Base-by-base conservation (phyloP, 345 rosid genomes). In the Lepidium africanum region DNA sequence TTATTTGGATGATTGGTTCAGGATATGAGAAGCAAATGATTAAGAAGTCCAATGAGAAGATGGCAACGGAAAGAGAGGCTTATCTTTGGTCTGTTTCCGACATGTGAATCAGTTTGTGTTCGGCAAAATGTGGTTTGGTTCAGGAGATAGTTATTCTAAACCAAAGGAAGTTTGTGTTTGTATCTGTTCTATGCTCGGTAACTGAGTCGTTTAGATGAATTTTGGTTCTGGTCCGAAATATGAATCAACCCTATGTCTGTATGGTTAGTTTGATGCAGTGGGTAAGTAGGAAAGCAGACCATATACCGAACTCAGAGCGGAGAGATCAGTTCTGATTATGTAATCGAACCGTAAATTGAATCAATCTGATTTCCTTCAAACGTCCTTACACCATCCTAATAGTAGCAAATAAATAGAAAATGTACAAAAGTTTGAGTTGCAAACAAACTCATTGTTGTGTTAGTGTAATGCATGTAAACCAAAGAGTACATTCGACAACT, bases 1-100 rank as follows among this genome's bases (percentile, higher is more conserved):
- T 14, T 23, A 5, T 51, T 58, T 23, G 17, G 16, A 32, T 64
- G 23, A 45, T 38, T 58, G 67, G 49, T 59, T 15, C 71, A 90
- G 98, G 99, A 16, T 81, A 65, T 59, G 99, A 94, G 85, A 89
- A 89, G 77, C 57, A 77, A 38, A 25, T 85, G 84, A 84, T 91
- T 73, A 79, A 74, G 59, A 85, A 83, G 72, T 13, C 14, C 32
- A 94, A 86, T 38, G 96, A 94, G 78, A 94, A 83, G 59, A 78
- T 63, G 72, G 99, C 99, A 32, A 87, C 96, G 0, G 92, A 94
- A 67, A 80, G 71, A 69, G 99, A 94, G 75, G 97, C 97, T 42
- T 94, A 91, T 71, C 85, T 91, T 4, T 94, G 99, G 99, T 81
- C 97, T 6, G 95, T 89, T 10, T 73, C 99, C 1, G 99, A 94